A percentile compares a stretch with the other conserved stretches of the same genome.
Conservation (phyloP, 352 stramenopile species). For the Phytopythium mirpurense region DNA sequence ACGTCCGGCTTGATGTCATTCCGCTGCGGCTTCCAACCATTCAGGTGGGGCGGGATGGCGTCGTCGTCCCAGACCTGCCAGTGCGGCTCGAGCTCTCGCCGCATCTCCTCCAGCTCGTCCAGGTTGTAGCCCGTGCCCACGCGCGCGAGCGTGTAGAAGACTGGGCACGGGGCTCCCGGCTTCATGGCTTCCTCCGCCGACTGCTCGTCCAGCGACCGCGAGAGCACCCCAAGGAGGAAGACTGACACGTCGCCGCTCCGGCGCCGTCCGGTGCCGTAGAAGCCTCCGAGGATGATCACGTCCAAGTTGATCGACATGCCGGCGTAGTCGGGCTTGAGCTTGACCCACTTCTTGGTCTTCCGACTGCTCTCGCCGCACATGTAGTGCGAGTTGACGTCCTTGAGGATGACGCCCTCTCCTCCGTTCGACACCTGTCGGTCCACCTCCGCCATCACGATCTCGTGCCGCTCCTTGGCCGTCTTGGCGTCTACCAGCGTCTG, state of each 20-base stretch:
- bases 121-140: slow-evolving; percentile 83
- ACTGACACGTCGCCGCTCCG: slow-evolving; percentile 77
- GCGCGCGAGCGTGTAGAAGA: slow-evolving; percentile 75
- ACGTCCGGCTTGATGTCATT: slow-evolving; percentile 72
- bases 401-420: slow-evolving; percentile 79
- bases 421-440: slow-evolving; percentile 68
- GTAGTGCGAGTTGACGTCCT: slow-evolving; percentile 84
- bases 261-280: slow-evolving; percentile 70
- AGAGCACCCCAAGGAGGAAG: slow-evolving; percentile 72
- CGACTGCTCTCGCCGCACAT: slow-evolving; percentile 82
- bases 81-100: slow-evolving; percentile 68
- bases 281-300: slow-evolving; percentile 73
- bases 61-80: slow-evolving; percentile 70
- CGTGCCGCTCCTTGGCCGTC: slow-evolving; percentile 70
- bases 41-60: slow-evolving; percentile 68
- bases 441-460: slow-evolving; percentile 77
- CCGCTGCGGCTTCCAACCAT: slow-evolving; percentile 72
- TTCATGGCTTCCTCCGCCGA: slow-evolving; percentile 41
- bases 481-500: slow-evolving; percentile 75
- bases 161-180: slow-evolving; percentile 39
- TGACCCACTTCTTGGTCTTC: slow-evolving; percentile 81
- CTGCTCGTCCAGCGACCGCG: slow-evolving; percentile 50
- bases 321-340: slow-evolving; percentile 84
- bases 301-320: slow-evolving; percentile 83
- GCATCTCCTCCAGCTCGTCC: slow-evolving; percentile 70